phyloP scores from a whole-genome alignment of 768 basidiomycete genomes.

The Pulveroboletus frians region DNA sequence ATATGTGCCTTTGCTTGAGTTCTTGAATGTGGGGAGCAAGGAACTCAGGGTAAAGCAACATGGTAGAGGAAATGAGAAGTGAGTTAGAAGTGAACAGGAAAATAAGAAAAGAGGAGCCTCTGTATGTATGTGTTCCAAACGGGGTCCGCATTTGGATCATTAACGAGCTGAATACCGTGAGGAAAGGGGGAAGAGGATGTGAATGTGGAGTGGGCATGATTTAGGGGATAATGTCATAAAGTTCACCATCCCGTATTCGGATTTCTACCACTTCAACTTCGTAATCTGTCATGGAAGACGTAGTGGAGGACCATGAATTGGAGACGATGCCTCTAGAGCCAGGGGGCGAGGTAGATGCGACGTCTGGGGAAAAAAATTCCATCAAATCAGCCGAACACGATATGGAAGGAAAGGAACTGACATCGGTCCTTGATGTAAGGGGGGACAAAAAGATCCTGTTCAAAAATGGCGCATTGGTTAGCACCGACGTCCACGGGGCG shows the following conservation, averaged over 20 bases:
- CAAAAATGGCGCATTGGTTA: not conserved
- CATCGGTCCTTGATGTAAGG: conserved; percentile 90
- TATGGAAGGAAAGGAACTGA: conserved; percentile 38
- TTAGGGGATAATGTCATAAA: conserved; percentile 69
- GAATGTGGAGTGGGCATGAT: not conserved
- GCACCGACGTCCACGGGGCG: not conserved
- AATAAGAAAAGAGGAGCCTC: not conserved
- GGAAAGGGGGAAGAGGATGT: not conserved
- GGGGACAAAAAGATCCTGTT: conserved; percentile 78
- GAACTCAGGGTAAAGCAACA: not conserved
- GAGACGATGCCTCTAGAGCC: conserved; percentile 62
- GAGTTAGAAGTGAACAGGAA: conserved; percentile 5
- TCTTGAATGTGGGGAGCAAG: not conserved
- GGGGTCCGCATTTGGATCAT: conserved; percentile 8
- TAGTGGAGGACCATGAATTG: conserved; percentile 62
- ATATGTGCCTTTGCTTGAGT: conserved; percentile 6
- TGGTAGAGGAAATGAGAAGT: conserved; percentile 1
- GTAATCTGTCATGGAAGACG: conserved; percentile 65
- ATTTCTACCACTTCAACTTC: conserved; percentile 88
- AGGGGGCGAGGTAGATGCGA: conserved; percentile 79
- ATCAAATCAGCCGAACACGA: conserved; percentile 9
- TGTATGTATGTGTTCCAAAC: conserved; percentile 16
- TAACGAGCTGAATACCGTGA: conserved; percentile 9
- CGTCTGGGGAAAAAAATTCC: conserved; percentile 41
- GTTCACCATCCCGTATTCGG: conserved; percentile 72